Evolutionary conservation across 2,329 filamentous ascomycete species (phyloP).

Genomic region (Aaosphaeria pasadenensis): DNA sequence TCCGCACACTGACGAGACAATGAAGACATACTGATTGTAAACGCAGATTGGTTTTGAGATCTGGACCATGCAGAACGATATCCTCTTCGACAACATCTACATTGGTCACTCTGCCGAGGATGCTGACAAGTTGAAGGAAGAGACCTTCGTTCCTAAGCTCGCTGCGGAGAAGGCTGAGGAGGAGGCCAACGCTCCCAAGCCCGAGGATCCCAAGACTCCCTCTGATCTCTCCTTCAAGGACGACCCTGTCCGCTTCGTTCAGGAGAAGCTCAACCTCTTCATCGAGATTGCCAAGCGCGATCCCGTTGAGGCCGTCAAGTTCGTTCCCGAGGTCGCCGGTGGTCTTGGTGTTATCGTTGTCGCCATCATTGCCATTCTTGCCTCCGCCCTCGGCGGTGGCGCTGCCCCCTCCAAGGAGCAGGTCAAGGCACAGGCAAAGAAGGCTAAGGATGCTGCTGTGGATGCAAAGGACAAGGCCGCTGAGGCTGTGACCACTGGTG

Average conservation of each 20-base stretch:
- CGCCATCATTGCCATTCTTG: conserved; percentile 67
- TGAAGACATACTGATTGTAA: conserved; percentile 8
- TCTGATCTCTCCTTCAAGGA: conserved; percentile 83
- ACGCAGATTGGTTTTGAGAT: conserved; percentile 92
- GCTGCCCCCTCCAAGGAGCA: conserved; percentile 62
- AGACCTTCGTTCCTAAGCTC: conserved; percentile 89
- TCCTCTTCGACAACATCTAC: conserved; percentile 99
- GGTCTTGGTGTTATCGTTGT: conserved; percentile 69
- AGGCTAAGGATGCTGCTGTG: conserved; percentile 69
- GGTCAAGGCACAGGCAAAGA: conserved; percentile 69
- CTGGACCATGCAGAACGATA: conserved; percentile 99
- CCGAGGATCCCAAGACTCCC: conserved; percentile 62
- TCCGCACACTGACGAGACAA: not conserved
- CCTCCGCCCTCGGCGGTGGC: conserved; percentile 65
- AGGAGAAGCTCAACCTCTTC: conserved; percentile 93
- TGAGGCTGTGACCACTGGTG: conserved; percentile 57
- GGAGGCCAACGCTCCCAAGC: conserved; percentile 76
- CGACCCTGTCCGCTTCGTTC: conserved; percentile 82
- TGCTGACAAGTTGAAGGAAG: conserved; percentile 80
- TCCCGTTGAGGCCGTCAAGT: conserved; percentile 79
- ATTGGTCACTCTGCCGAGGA: conserved; percentile 96
- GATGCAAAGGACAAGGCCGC: conserved; percentile 68
- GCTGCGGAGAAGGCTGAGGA: conserved; percentile 77
- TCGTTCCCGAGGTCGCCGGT: conserved; percentile 87
- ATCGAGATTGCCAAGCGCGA: conserved; percentile 77